Conservation (phyloP, 139 green algal species). For the Tetraselmis chui region DNA sequence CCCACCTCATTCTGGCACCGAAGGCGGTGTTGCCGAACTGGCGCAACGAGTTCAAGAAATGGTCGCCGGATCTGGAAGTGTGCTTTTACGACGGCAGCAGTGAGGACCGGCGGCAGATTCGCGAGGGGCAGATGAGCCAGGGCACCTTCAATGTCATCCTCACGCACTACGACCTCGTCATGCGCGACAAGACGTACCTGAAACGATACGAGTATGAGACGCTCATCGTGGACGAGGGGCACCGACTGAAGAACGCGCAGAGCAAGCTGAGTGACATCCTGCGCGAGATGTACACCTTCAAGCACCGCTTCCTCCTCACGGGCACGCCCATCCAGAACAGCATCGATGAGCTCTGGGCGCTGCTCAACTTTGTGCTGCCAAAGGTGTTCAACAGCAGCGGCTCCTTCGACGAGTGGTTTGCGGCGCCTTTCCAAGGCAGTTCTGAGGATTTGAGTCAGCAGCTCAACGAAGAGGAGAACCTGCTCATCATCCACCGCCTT, state of each 20-base stretch:
- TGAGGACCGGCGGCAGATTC: slow-evolving; percentile 42
- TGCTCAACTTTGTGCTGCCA: slow-evolving; percentile 56
- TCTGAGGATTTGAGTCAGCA: slow-evolving; percentile 14
- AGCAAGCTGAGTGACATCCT: slow-evolving; percentile 49
- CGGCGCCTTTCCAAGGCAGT: slow-evolving; percentile 41
- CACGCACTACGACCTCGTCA: slow-evolving; percentile 61
- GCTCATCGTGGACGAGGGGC: slow-evolving; percentile 71
- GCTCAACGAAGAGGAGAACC: slow-evolving; percentile 43
- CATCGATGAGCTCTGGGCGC: slow-evolving; percentile 46
- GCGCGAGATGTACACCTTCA: slow-evolving; percentile 26
- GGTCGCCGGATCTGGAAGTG: slow-evolving; percentile 34
- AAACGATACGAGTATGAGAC: slow-evolving; percentile 54
- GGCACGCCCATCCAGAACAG: slow-evolving; percentile 76
- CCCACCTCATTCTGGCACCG: slow-evolving; percentile 59
- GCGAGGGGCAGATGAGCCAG: slow-evolving; percentile 25
- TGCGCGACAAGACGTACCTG: slow-evolving; percentile 59
- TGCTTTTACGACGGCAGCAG: slow-evolving; percentile 49
- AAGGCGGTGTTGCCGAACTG: slow-evolving; percentile 70
- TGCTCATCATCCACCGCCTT: slow-evolving; percentile 57
- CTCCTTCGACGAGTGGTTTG: slow-evolving; percentile 61
- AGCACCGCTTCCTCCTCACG: slow-evolving; percentile 59
- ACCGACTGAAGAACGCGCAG: slow-evolving; percentile 70
- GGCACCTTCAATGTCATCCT: slow-evolving; percentile 57
- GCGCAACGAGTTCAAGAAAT: slow-evolving; percentile 49
- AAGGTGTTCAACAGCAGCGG: slow-evolving; percentile 46